Evolutionary conservation across 257 asterid genomes (phyloP).

Genomic region (Lavandula angustifolia): DNA sequence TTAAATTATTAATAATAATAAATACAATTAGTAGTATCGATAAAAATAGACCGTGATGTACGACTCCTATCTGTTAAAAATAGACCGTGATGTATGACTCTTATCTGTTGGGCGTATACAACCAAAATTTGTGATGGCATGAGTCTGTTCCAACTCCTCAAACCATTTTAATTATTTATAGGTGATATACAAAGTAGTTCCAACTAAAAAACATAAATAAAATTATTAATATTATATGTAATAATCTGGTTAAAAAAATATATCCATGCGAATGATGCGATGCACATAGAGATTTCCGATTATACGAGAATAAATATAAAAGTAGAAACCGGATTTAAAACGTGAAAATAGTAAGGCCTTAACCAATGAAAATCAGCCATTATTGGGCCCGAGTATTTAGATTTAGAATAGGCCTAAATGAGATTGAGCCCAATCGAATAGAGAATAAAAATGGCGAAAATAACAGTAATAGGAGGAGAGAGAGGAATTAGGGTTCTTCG

Average conservation of each 20-base stretch:
- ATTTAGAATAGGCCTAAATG: neutral
- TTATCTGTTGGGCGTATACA: neutral
- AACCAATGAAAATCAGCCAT: neutral
- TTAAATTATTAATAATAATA: neutral
- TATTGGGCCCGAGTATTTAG: neutral
- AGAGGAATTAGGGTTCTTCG: conserved; percentile 26
- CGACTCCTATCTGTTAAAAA: neutral
- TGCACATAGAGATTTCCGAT: no score
- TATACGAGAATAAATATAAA: no score
- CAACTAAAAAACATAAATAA: no score
- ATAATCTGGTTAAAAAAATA: no score
- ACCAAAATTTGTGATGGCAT: neutral
- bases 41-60: no score
- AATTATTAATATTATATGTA: no score
- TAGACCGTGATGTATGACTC: neutral
- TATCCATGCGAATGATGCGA: no score
- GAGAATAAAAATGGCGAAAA: neutral
- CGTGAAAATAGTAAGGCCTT: no score
- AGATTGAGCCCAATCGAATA: neutral
- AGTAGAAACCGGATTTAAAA: no score
- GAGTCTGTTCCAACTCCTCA: no score
- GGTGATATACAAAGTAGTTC: no score
- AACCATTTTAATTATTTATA: no score
- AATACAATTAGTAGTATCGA: neutral
- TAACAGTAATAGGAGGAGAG: neutral